Percentiles rank a stretch among this genome's conserved stretches.
These are phyloP conservation scores for Myriosclerotinia scirpicola DNA, from an alignment of 2,329 filamentous ascomycete genomes.

Conservation along the genomic window DNA sequence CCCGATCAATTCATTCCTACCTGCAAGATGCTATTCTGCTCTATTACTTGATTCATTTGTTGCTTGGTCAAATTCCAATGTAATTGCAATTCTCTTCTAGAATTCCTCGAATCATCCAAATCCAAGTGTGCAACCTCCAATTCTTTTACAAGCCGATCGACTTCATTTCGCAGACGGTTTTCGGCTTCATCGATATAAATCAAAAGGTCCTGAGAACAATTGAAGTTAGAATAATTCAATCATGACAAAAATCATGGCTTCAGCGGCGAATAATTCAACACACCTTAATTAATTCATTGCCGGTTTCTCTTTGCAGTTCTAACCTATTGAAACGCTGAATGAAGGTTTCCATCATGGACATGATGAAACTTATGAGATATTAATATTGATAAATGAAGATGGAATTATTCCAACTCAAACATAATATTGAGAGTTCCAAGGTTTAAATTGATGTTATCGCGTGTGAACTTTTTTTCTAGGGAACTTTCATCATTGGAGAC, in stretches of 20 bases:
- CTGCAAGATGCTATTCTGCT: slow-evolving; percentile 49
- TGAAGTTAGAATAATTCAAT: slow-evolving; percentile 5
- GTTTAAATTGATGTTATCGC: slow-evolving; percentile 11
- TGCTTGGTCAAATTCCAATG: slow-evolving; percentile 46
- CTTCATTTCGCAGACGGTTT: slow-evolving; percentile 47
- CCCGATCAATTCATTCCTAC: slow-evolving; percentile 41
- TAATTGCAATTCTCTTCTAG: slow-evolving; percentile 52
- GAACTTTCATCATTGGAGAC: slow-evolving; percentile 14
- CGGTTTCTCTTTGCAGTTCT: slow-evolving; percentile 45
- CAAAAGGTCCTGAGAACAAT: slow-evolving; percentile 47
- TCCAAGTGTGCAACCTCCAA: slow-evolving; percentile 51
- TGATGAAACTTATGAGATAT: neutral
- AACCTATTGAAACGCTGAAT: slow-evolving; percentile 49
- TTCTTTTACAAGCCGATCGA: slow-evolving; percentile 44
- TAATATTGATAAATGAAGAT: neutral
- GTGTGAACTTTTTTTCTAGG: slow-evolving; percentile 2
- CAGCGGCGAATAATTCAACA: neutral
- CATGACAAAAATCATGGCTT: neutral
- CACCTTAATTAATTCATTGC: slow-evolving; percentile 51
- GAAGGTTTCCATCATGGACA: slow-evolving; percentile 46
- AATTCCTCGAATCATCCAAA: slow-evolving; percentile 50
- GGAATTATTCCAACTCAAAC: neutral
- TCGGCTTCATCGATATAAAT: slow-evolving; percentile 50
- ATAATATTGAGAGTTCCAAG: neutral
- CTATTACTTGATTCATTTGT: slow-evolving; percentile 41